Base-by-base conservation (phyloP, 176 grass and related monocot species). In the Aegilops bicornis region DNA sequence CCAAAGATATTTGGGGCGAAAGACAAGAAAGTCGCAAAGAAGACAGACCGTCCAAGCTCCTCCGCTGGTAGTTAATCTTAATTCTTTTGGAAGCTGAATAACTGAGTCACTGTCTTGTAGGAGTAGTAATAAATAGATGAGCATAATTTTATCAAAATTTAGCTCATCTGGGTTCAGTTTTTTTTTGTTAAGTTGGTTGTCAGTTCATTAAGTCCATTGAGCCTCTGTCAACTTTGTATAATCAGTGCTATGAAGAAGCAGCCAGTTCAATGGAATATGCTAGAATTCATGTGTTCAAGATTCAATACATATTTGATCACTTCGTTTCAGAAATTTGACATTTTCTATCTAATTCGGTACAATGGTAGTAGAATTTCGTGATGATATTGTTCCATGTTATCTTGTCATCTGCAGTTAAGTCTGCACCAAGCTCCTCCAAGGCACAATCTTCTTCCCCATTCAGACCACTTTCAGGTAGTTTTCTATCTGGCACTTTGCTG, bases 401-500 rank as follows among this genome's bases (percentile, higher is more conserved):
- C 8, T 66, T 87, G n/a, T 77, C 45, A 37, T 42, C 59, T 76
- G 37, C 56, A 91, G 83, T 78, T 82, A 92, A 89, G 64, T 78
- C 77, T 11, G 87, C 81, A 81, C 83, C 84, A 65, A 80, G 83
- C 84, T 84, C 79, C 81, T 84, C 79, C 11, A 90, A 93, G 37
- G 76, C 94, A 84, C 85, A 87, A 76, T 93, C 89, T 61, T 84
- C 94, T 43, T 93, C 94, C 62, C 90, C 90, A 35, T 93, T 96
- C 79, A 79, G 73, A 72, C 84, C 83, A 63, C 89, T 95, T 83
- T 92, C 93, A 83, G 90, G 89, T 91, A 71, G 24, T 85, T 79
- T 62, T 85, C 24, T 78, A 45, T 76, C 60, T 43, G 30, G 45
- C 67, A 73, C 61, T 54, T 91, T 80, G 22, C 50, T 58, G 10